phyloP scores from a whole-genome alignment of 2,329 filamentous ascomycete genomes.

The Dactylellina drechsleri region DNA sequence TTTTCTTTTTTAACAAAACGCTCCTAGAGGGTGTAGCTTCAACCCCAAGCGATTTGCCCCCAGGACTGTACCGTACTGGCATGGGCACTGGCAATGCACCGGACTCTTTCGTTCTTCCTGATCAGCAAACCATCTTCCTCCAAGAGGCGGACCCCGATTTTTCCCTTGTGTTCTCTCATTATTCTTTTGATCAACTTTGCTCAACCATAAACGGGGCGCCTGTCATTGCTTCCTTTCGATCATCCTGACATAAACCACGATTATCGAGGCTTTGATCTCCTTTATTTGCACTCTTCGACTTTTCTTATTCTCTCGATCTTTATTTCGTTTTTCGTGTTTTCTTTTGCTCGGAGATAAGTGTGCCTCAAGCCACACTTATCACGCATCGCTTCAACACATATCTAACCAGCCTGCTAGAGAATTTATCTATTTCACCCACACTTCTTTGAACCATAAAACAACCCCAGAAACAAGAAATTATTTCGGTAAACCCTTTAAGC shows the following conservation, averaged over 20 bases:
- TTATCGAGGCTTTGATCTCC: conserved; percentile 30
- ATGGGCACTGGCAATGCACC: conserved; percentile 24
- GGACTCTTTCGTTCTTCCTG: conserved; percentile 12
- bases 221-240: conserved; percentile 35
- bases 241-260: conserved; percentile 44
- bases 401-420: conserved; percentile 40
- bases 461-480: conserved; percentile 39
- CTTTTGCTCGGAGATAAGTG: conserved; percentile 25
- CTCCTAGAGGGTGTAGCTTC: conserved; percentile 52
- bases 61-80: conserved; percentile 21
- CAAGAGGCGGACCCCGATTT: conserved; percentile 34
- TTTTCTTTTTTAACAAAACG: conserved; percentile 20
- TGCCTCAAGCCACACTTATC: conserved; percentile 16
- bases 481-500: conserved; percentile 26
- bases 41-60: conserved; percentile 42
- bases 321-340: conserved; percentile 25
- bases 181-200: conserved; percentile 43
- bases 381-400: conserved; percentile 50
- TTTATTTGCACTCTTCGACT: neutral
- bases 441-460: conserved; percentile 43
- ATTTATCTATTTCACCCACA: conserved; percentile 40
- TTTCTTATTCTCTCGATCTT: conserved; percentile 1
- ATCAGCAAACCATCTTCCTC: conserved; percentile 39
- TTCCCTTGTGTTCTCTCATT: conserved; percentile 38
- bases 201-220: conserved; percentile 47